Evolutionary conservation across 1,139 yeast genomes (phyloP).

Genomic region (Kurtzmaniella quercitrusa): DNA sequence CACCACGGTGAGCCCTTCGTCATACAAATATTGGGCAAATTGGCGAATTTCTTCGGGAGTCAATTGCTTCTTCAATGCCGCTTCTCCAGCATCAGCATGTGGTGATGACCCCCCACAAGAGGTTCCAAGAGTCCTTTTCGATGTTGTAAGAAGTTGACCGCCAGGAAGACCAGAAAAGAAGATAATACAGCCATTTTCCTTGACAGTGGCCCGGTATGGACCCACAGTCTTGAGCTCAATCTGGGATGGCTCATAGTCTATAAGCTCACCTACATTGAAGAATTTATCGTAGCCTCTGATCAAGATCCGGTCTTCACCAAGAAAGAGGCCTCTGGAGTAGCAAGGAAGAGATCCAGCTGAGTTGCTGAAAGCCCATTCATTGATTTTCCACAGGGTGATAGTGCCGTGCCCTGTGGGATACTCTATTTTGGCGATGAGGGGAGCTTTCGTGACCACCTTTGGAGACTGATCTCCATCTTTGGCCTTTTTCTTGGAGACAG

Average conservation of each 20-base stretch:
- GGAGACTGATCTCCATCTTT: not conserved
- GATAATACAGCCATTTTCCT: constrained; percentile 92
- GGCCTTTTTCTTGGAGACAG: not conserved
- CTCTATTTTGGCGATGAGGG: not conserved
- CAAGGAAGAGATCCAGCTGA: constrained; percentile 53
- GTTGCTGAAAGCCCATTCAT: constrained; percentile 77
- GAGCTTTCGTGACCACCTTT: not conserved
- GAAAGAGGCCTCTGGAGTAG: constrained; percentile 83
- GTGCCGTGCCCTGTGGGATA: not conserved
- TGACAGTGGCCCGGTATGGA: constrained; percentile 76
- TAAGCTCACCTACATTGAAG: constrained; percentile 72
- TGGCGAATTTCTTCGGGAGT: constrained; percentile 32
- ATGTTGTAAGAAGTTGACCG: constrained; percentile 76
- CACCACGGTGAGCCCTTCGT: constrained; percentile 69
- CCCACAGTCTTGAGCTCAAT: constrained; percentile 45
- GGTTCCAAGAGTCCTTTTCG: constrained; percentile 46
- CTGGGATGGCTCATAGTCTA: constrained; percentile 33
- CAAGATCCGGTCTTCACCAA: constrained; percentile 49
- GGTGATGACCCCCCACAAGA: constrained; percentile 22
- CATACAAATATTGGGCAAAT: constrained; percentile 53
- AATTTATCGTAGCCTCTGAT: constrained; percentile 94
- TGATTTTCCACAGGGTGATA: constrained; percentile 62
- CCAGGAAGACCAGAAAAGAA: constrained; percentile 72
- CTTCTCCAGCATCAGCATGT: constrained; percentile 54
- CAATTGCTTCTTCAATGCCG: constrained; percentile 41